Base-by-base conservation (phyloP, 139 green algal species). In the Chlorella vulgaris region DNA sequence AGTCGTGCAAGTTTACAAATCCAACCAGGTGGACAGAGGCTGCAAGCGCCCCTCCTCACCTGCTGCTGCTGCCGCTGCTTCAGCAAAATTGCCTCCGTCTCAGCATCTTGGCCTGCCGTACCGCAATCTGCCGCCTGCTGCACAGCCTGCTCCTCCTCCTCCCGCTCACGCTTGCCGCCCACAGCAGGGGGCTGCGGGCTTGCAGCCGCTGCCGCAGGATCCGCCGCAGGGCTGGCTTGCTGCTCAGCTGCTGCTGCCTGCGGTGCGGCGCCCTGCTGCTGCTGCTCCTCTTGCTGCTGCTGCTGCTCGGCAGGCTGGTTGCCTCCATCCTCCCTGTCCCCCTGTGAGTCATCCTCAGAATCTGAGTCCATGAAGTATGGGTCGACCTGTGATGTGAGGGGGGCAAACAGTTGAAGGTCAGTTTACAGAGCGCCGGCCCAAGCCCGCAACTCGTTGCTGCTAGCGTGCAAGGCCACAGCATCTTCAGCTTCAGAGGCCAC, bases 281-380 rank as follows among this genome's bases (percentile, higher is more conserved):
- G 33, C 28, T 62, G 71, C 15, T 40, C 69, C 19, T 15, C 28
- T 36, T n/a, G n/a, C n/a, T n/a, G n/a, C n/a, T n/a, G n/a, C n/a
- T n/a, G n/a, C n/a, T n/a, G n/a, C n/a, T n/a, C n/a, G n/a, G n/a
- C n/a, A n/a, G n/a, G n/a, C n/a, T n/a, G n/a, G n/a, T n/a, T n/a
- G n/a, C 40, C 81, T 47, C 63, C 43, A 42, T 28, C 60, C 40
- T 31, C 83, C 31, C 38, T 61, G 4, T 78, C 73, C 24, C 83
- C 81, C 28, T 91, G 71, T 7, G 83, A 69, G 26, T 90, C 86
- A n/a, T 84, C 71, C n/a, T 91, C 88, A 28, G 82, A 86, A 55
- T 94, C 92, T 7, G 76, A 83, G 63, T 96, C 89, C 76, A 96
- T 83, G 74, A 96, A 96, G 38, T 85, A 65, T 0, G 91, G 89